Evolutionary conservation across 768 basidiomycete species (phyloP).

Genomic region (Boletus pseudo-olivaceus): DNA sequence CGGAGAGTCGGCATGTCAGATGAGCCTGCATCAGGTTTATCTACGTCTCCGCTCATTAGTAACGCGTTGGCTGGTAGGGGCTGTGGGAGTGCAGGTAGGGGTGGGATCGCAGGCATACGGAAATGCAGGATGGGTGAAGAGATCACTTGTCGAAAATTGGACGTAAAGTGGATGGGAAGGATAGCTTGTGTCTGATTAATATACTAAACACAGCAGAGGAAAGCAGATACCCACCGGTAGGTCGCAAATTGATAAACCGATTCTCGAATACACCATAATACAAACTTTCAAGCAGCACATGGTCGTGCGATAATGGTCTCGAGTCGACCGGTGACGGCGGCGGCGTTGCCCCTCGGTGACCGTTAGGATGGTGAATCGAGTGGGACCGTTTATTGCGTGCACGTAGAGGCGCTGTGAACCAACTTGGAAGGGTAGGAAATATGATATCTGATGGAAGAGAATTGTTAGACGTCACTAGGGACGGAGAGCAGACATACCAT

Average conservation of each 20-base stretch:
- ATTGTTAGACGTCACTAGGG: neutral
- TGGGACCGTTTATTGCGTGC: conserved; percentile 45
- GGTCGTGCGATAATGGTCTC: conserved; percentile 52
- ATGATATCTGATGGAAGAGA: conserved; percentile 50
- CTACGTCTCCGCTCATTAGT: conserved; percentile 22
- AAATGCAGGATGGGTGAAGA: conserved; percentile 59
- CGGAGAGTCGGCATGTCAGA: conserved; percentile 26
- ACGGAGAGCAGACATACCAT: conserved; percentile 44
- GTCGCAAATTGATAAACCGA: conserved; percentile 68
- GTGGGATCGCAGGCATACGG: conserved; percentile 68
- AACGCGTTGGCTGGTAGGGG: conserved; percentile 25
- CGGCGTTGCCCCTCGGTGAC: conserved; percentile 32
- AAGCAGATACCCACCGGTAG: conserved; percentile 49
- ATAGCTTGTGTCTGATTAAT: conserved; percentile 43
- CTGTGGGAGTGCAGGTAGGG: conserved; percentile 46
- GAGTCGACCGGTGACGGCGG: conserved; percentile 31
- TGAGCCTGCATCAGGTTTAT: conserved; percentile 22
- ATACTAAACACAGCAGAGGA: neutral
- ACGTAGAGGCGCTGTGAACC: conserved; percentile 73
- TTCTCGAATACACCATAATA: conserved; percentile 64
- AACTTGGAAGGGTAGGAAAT: conserved; percentile 71
- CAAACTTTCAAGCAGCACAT: conserved; percentile 65
- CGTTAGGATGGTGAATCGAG: conserved; percentile 51
- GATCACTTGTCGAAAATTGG: conserved; percentile 64
- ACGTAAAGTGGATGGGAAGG: conserved; percentile 65